Base-by-base conservation (phyloP, 352 stramenopile genomes). In the Phytophthora europaea region DNA sequence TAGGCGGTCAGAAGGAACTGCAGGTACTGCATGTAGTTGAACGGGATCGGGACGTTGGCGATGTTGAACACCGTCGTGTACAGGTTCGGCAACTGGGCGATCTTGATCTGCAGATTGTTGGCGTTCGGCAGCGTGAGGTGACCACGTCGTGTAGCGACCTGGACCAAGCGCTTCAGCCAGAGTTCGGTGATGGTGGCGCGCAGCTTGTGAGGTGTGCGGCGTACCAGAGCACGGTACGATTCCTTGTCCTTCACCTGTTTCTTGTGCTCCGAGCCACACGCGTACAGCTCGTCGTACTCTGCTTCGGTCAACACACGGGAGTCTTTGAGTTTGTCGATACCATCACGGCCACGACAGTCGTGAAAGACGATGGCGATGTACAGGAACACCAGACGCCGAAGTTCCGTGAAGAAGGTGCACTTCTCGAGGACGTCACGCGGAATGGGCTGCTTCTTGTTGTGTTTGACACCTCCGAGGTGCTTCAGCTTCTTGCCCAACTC, bases 21-120 rank as follows among this genome's bases (percentile, higher is more conserved):
- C 2, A 93, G 72, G 60, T 92, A 94, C 72, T 94, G 87, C 75
- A 89, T 91, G 72, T 94, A 94, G 75, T 92, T 92, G 85, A 94
- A 94, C 55, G 87, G 87, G 59, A 94, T 94, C n/a, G 87, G 87
- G 9, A 93, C 84, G 51, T 94, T 94, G 23, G 87, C 85, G 68
- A 94, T 93, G 65, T 90, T 91, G 76, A 90, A 94, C 0, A 94
- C 84, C 2, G 87, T 90, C 48, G 84, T 92, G 74, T 93, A 93
- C 16, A 93, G 63, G 20, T 76, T 79, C 22, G 85, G 82, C 5
- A 94, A 70, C 60, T 89, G 81, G 16, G 87, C 72, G 22, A 94
- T 87, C 72, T 91, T 91, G 40, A 82, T 57, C 52, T 93, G 85
- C 51, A 94, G 61, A 34, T 71, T 83, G 65, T 82, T 88, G 20